phyloP scores from a whole-genome alignment of 805 yeast species.

The Saccharomycopsis fibuligera region DNA sequence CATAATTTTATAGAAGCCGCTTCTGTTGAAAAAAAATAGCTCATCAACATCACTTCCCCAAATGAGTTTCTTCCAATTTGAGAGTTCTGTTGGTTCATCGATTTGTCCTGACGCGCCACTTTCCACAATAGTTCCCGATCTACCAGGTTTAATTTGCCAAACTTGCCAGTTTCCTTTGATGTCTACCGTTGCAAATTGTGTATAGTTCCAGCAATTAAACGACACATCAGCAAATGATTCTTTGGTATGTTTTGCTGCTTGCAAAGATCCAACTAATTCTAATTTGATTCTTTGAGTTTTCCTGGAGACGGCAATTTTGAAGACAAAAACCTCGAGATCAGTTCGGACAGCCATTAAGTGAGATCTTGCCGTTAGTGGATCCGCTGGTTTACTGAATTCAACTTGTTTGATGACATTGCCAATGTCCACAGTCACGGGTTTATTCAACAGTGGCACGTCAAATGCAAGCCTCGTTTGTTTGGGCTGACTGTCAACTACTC shows the following conservation, averaged over 20 bases:
- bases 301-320: conserved; percentile 25
- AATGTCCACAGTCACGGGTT: conserved; percentile 24
- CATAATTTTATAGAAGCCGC: conserved; percentile 28
- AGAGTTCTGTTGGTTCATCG: conserved; percentile 44
- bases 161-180: conserved; percentile 46
- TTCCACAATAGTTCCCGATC: background rate
- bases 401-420: conserved; percentile 38
- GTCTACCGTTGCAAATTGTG: conserved; percentile 41
- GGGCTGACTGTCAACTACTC: too few species aligned
- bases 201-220: conserved; percentile 37
- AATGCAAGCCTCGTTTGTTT: background rate
- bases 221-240: conserved; percentile 36
- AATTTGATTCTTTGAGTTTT: conserved; percentile 19
- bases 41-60: conserved; percentile 36
- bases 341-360: conserved; percentile 36
- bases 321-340: conserved; percentile 28
- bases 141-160: conserved; percentile 26
- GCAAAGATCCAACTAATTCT: background rate
- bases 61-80: conserved; percentile 45
- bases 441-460: conserved; percentile 17
- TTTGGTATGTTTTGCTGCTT: background rate
- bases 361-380: conserved; percentile 16
- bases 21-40: conserved; percentile 37
- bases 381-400: conserved; percentile 27
- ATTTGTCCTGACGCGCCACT: conserved; percentile 25